Conservation (phyloP, 768 basidiomycete genomes). For the Tubosaeta sp. region DNA sequence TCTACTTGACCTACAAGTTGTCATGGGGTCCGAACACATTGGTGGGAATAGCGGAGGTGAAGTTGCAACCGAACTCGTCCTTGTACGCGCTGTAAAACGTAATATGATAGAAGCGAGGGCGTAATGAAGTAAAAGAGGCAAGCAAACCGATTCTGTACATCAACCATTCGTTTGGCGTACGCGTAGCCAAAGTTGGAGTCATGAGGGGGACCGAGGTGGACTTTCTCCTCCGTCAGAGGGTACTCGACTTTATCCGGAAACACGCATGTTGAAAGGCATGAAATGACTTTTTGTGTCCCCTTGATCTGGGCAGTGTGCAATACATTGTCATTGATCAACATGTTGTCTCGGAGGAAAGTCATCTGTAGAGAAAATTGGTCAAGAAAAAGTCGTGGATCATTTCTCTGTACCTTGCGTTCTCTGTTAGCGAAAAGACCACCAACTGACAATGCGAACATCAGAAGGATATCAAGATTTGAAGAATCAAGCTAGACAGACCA, state of each 20-base stretch:
- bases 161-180: slow-evolving; percentile 93
- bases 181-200: slow-evolving; percentile 96
- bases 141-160: slow-evolving; percentile 87
- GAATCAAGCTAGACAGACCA: slow-evolving; percentile 44
- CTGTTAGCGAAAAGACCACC: slow-evolving; percentile 96
- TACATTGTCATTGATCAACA: slow-evolving; percentile 93
- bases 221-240: slow-evolving; percentile 88
- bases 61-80: slow-evolving; percentile 91
- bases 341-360: slow-evolving; percentile 92
- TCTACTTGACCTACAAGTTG: slow-evolving; percentile 63
- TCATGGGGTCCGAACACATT: slow-evolving; percentile 96
- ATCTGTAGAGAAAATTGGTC: slow-evolving; percentile 41
- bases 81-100: slow-evolving; percentile 72
- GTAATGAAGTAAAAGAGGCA: neutral
- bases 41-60: slow-evolving; percentile 95
- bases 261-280: slow-evolving; percentile 95
- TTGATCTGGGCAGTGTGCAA: slow-evolving; percentile 68
- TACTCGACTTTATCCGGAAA: slow-evolving; percentile 95
- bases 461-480: slow-evolving; percentile 1
- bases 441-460: slow-evolving; percentile 43
- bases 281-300: slow-evolving; percentile 75
- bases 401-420: slow-evolving; percentile 70
- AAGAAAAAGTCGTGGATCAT: neutral
- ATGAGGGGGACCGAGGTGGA: slow-evolving; percentile 91
- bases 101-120: neutral